Evolutionary conservation across 441 rosid species (phyloP), one percentile per base, ranked within the genome.

Genomic region (Erodium chrysanthum): DNA sequence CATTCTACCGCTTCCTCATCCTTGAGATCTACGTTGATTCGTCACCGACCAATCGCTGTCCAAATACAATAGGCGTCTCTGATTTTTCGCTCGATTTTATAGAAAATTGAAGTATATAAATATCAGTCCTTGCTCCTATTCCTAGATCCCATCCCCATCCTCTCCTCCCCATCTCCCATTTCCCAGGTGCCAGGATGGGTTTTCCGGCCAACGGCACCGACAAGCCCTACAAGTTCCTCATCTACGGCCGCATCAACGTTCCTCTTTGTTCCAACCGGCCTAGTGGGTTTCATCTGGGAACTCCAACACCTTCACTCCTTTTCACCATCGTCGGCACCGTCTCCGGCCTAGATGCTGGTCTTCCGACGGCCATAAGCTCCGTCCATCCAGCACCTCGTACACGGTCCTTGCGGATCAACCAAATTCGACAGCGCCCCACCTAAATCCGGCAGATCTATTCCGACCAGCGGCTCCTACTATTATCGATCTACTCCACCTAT

Each of bases 211-310:
- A 81, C 78, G 88, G 86, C 64, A 79, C 81, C 18, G 66, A 20
- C 66, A 70, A 60, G 60, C 82, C 85, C 0, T 17, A 83, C 42
- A 89, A 84, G 80, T 89, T 92, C 79, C 84, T 92, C 65, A 92
- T 92, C 78, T 92, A 92, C 78, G 97, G 97, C 7, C 81, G 88
- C 37, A 88, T 88, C 3, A n/a, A n/a, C n/a, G n/a, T n/a, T n/a
- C n/a, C n/a, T n/a, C n/a, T n/a, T n/a, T n/a, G n/a, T n/a, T n/a
- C n/a, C n/a, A n/a, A n/a, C n/a, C n/a, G n/a, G n/a, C n/a, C n/a
- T n/a, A n/a, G n/a, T n/a, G n/a, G n/a, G n/a, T n/a, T n/a, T n/a
- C n/a, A n/a, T n/a, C n/a, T n/a, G n/a, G n/a, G n/a, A n/a, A n/a
- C n/a, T n/a, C n/a, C n/a, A n/a, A n/a, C n/a, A n/a, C n/a, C n/a